phyloP scores from a whole-genome alignment of 805 yeast species.

The Metschnikowia amazonensis region DNA sequence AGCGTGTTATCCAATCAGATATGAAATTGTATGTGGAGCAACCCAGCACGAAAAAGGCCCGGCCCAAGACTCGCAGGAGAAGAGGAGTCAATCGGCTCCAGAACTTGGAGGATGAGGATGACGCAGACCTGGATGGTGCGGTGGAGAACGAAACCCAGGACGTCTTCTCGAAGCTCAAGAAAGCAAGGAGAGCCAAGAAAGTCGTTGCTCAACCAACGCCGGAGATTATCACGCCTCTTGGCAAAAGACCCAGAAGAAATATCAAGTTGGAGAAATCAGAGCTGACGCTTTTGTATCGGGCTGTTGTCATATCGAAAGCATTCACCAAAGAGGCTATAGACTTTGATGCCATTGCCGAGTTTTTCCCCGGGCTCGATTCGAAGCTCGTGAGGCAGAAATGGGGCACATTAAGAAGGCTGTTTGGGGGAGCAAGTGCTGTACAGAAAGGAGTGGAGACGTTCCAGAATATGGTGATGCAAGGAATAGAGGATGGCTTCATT shows the following conservation, averaged over 20 bases:
- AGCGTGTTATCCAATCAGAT: slow-evolving; percentile 13
- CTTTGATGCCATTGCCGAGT: slow-evolving; percentile 56
- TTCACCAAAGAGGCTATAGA: slow-evolving; percentile 53
- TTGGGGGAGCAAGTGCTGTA: slow-evolving; percentile 50
- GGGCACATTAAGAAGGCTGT: slow-evolving; percentile 57
- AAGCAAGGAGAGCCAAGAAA: slow-evolving; percentile 16
- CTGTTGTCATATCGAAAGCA: slow-evolving; percentile 65
- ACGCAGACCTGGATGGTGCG: slow-evolving; percentile 2
- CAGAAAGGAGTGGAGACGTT: slow-evolving; percentile 58
- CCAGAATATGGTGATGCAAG: slow-evolving; percentile 59
- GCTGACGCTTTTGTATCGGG: slow-evolving; percentile 53
- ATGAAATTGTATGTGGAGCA: slow-evolving; percentile 14
- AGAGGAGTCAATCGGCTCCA: slow-evolving; percentile 14
- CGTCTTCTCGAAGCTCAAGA: slow-evolving; percentile 11
- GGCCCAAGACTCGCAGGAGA: slow-evolving; percentile 1
- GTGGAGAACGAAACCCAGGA: slow-evolving; percentile 4
- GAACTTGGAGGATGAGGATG: slow-evolving; percentile 13
- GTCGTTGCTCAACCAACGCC: slow-evolving; percentile 8
- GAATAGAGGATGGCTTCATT: slow-evolving; percentile 54
- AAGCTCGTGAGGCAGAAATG: slow-evolving; percentile 59
- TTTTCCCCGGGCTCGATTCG: slow-evolving; percentile 42
- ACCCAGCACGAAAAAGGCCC: slow-evolving; percentile 5
- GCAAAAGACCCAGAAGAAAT: slow-evolving; percentile 16
- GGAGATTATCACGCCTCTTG: background rate
- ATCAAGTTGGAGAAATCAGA: slow-evolving; percentile 41